phyloP scores from a whole-genome alignment of 129 eudicot species.

The Smallanthus sonchifolius region DNA sequence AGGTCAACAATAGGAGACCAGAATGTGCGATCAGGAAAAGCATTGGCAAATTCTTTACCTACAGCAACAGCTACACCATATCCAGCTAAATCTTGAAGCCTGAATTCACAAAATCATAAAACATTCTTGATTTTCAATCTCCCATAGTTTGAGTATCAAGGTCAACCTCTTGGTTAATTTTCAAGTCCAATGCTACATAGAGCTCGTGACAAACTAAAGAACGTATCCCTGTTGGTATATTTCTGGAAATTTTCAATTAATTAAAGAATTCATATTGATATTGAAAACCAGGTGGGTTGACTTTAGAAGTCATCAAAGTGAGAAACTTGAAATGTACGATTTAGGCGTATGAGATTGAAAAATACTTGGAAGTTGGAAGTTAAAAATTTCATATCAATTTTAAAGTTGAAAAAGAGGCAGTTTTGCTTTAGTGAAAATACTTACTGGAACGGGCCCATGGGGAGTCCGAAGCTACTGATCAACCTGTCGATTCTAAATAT shows the following conservation, averaged over 20 bases:
- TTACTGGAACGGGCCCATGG: conserved; percentile 99
- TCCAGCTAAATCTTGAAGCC: conserved; percentile 94
- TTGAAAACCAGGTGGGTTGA: not conserved
- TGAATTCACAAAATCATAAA: conserved; percentile 23
- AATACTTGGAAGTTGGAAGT: not conserved
- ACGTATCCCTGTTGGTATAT: not conserved
- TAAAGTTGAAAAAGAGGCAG: not conserved
- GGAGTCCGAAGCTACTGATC: conserved; percentile 81
- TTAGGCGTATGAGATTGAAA: not conserved
- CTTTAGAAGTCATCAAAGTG: not conserved
- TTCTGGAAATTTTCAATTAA: not conserved
- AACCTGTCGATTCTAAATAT: conserved; percentile 78
- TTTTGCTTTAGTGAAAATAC: conserved; percentile 24
- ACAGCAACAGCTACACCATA: conserved; percentile 95
- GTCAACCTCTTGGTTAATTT: not conserved
- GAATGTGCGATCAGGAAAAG: conserved; percentile 85
- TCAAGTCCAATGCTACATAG: not conserved
- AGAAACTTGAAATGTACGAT: conserved; percentile 33
- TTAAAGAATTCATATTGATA: not conserved
- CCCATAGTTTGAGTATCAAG: not conserved
- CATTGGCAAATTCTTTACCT: conserved; percentile 44
- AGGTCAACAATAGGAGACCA: conserved; percentile 62
- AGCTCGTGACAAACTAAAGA: not conserved
- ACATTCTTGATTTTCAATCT: not conserved
- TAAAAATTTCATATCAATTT: not conserved